Evolutionary conservation across 495 filamentous ascomycete genomes (phyloP).

Genomic region (Sphaerosporella brunnea): DNA sequence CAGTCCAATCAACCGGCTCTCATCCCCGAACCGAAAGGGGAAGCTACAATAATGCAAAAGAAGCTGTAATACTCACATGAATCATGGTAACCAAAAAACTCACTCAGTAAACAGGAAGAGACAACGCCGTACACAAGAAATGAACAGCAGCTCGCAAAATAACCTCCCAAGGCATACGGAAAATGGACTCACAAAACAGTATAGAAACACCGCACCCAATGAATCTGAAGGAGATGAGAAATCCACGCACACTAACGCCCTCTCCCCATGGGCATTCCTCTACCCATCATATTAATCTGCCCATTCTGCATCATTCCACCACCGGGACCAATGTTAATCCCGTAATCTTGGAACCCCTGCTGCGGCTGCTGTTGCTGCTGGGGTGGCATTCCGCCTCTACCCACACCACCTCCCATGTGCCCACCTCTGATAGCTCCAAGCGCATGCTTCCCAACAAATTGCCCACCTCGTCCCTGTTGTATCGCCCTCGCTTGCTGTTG

Average conservation of each 20-base stretch:
- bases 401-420: neutral
- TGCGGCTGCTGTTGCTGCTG: neutral
- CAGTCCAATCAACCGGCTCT: no score
- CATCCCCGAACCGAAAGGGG: no score
- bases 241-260: conserved; percentile 1
- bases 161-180: no score
- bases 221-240: no score
- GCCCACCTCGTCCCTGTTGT: conserved; percentile 8
- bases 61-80: no score
- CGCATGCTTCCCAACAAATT: conserved; percentile 15
- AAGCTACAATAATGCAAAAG: no score
- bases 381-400: neutral
- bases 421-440: conserved; percentile 10
- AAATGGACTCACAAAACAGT: no score
- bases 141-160: no score
- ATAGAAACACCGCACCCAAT: no score
- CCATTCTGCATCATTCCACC: neutral
- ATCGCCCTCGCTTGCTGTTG: conserved; percentile 9
- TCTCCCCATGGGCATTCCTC: conserved; percentile 1
- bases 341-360: conserved; percentile 2
- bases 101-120: no score
- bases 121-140: no score
- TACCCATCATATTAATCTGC: neutral
- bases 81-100: no score
- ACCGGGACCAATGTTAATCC: neutral